phyloP scores from a whole-genome alignment of 148 eudicot species.

The Silene latifolia region DNA sequence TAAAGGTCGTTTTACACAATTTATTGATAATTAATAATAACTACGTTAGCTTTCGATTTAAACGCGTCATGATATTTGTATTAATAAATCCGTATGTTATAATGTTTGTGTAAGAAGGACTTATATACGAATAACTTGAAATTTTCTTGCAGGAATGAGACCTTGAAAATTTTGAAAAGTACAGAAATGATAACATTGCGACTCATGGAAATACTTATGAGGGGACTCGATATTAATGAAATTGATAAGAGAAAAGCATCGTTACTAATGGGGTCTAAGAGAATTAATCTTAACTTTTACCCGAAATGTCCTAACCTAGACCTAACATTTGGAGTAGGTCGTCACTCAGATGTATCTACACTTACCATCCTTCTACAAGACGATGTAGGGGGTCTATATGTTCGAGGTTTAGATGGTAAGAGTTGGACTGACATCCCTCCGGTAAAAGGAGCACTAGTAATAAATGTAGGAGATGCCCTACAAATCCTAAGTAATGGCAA shows the following conservation, averaged over 20 bases:
- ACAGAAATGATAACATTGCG: conserved; percentile 14
- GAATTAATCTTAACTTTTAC: conserved; percentile 16
- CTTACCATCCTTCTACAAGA: conserved; percentile 42
- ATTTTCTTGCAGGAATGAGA: conserved; percentile 25
- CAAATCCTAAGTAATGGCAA: too few species aligned
- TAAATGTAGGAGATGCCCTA: too few species aligned
- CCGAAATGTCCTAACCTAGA: conserved; percentile 21
- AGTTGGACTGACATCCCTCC: too few species aligned
- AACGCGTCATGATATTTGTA: too few species aligned
- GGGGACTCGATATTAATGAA: conserved; percentile 18
- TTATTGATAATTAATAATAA: too few species aligned
- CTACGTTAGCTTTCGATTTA: too few species aligned
- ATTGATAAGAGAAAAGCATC: conserved; percentile 3
- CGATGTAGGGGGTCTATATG: conserved; percentile 35
- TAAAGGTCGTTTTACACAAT: too few species aligned
- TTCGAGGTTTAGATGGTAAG: conserved; percentile 10
- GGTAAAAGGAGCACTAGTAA: too few species aligned
- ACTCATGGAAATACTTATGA: conserved; percentile 26
- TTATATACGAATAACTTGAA: too few species aligned
- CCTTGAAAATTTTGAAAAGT: conserved; percentile 28
- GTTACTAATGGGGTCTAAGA: not conserved
- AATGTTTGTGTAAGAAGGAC: too few species aligned
- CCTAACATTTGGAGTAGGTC: conserved; percentile 31
- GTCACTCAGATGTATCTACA: conserved; percentile 32
- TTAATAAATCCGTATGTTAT: too few species aligned